These are phyloP conservation scores for Lunularia cruciata DNA, from an alignment of 225 moss, liverwort and hornwort species.

Conservation along the genomic window DNA sequence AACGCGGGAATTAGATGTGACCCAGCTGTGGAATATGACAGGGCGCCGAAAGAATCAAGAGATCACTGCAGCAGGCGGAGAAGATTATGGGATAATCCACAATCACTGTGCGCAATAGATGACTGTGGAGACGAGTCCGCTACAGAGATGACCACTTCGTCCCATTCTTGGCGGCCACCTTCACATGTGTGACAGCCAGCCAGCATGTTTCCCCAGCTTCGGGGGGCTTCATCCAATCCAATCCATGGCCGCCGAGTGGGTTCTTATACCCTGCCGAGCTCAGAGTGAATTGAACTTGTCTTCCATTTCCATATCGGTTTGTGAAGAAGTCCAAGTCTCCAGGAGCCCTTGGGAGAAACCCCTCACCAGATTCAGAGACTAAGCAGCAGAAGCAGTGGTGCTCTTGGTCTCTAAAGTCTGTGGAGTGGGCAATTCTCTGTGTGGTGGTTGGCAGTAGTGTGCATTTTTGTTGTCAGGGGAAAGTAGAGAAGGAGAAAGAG, in stretches of 20 bases:
- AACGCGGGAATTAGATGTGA: no score
- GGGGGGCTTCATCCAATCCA: constrained; percentile 17
- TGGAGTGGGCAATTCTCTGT: constrained; percentile 24
- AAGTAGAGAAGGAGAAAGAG: background rate
- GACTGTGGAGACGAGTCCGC: no score
- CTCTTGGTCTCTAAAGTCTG: constrained; percentile 22
- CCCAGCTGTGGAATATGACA: constrained; percentile 17
- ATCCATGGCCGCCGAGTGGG: background rate
- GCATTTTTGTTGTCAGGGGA: background rate
- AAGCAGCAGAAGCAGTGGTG: constrained; percentile 21
- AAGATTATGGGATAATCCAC: constrained; percentile 17
- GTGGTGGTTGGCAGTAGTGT: constrained; percentile 1
- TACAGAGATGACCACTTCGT: background rate
- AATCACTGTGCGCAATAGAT: background rate
- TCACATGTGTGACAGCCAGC: constrained; percentile 16
- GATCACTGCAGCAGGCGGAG: constrained; percentile 4
- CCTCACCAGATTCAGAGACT: constrained; percentile 22
- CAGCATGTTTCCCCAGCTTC: background rate
- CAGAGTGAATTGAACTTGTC: background rate
- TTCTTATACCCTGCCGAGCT: background rate
- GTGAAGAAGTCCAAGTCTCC: constrained; percentile 17
- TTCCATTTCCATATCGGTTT: constrained; percentile 13
- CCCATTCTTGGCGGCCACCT: background rate
- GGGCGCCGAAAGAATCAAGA: background rate
- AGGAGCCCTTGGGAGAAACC: constrained; percentile 16